phyloP scores from a whole-genome alignment of 306 rosid species.

The Vigna trinervia region DNA sequence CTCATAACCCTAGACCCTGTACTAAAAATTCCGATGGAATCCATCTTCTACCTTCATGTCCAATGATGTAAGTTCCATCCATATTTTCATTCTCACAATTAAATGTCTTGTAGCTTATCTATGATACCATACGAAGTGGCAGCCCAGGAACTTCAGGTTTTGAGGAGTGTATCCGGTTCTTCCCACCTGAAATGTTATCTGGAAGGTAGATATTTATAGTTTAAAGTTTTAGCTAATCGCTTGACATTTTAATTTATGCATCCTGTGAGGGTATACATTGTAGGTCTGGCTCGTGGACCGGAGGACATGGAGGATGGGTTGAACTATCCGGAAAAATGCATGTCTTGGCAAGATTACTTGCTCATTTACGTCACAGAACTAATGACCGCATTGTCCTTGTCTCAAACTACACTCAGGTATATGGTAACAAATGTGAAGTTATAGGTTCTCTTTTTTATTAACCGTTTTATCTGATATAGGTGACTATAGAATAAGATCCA shows the following conservation, averaged over 20 bases:
- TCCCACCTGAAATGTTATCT: constrained; percentile 90
- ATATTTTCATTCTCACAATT: constrained; percentile 41
- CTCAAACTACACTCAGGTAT: constrained; percentile 97
- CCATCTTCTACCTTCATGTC: constrained; percentile 40
- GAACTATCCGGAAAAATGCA: constrained; percentile 98
- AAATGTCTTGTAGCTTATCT: constrained; percentile 78
- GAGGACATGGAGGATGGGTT: constrained; percentile 95
- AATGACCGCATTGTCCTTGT: constrained; percentile 95
- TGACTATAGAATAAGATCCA: constrained; percentile 33
- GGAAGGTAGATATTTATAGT: constrained; percentile 69
- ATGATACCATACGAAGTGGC: constrained; percentile 81
- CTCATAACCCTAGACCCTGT: constrained; percentile 23
- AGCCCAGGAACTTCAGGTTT: constrained; percentile 95
- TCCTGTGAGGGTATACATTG: constrained; percentile 36
- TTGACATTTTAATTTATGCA: constrained; percentile 36
- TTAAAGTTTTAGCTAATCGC: constrained; percentile 3
- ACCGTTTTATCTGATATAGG: constrained; percentile 23
- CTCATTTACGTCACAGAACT: constrained; percentile 78
- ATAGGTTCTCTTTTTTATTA: constrained; percentile 22
- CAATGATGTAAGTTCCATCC: constrained; percentile 11
- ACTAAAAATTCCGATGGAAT: constrained; percentile 15
- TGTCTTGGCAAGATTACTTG: constrained; percentile 91
- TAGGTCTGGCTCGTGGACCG: constrained; percentile 94
- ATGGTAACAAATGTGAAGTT: constrained; percentile 22
- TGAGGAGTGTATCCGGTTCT: constrained; percentile 91